Evolutionary conservation across 148 eudicot genomes (phyloP).

Genomic region (Dysphania ambrosioides): DNA sequence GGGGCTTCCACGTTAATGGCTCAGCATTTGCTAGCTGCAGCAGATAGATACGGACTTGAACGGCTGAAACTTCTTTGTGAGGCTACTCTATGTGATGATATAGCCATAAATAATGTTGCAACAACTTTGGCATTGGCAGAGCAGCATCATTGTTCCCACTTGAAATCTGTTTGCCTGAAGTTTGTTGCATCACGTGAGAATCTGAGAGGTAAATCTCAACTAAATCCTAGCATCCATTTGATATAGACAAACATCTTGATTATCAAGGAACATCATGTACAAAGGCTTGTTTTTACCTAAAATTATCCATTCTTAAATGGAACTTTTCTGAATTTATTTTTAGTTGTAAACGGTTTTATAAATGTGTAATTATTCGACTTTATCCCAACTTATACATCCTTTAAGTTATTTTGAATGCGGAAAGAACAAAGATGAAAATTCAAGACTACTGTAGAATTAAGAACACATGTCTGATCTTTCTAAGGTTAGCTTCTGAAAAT

Average conservation of each 20-base stretch:
- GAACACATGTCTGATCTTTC: background rate
- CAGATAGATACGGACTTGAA: constrained; percentile 86
- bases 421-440: background rate
- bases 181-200: constrained; percentile 87
- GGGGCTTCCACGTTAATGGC: constrained; percentile 76
- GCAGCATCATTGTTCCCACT: constrained; percentile 83
- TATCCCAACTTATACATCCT: too few species aligned
- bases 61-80: constrained; percentile 80
- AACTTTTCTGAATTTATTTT: background rate
- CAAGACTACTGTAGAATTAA: background rate
- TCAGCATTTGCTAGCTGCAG: constrained; percentile 96
- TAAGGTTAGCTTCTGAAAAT: background rate
- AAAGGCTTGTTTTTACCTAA: background rate
- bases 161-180: constrained; percentile 82
- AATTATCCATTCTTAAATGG: background rate
- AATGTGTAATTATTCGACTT: background rate
- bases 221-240: background rate
- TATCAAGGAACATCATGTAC: background rate
- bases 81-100: constrained; percentile 73
- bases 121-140: constrained; percentile 94
- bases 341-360: background rate
- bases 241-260: background rate
- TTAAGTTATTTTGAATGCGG: background rate
- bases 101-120: constrained; percentile 85
- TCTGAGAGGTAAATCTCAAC: constrained; percentile 60